Percentiles rank a stretch among this genome's conserved stretches.
Conservation (phyloP, 2,329 filamentous ascomycete species). For the Fusarium dlaminii region DNA sequence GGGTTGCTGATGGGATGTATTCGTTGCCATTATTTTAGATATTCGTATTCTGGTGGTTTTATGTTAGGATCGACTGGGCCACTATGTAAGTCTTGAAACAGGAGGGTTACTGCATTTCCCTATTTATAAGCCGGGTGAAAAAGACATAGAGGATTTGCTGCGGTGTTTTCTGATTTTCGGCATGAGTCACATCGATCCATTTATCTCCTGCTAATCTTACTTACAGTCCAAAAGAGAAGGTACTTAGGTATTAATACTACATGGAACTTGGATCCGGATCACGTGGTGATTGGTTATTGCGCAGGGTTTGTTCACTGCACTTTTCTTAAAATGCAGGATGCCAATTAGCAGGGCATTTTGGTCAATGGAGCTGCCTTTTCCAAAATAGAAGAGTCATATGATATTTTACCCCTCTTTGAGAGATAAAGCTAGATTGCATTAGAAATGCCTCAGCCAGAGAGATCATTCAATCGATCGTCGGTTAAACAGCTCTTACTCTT, state of each 20-base stretch:
- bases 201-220: neutral
- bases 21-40: neutral
- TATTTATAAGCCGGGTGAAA: fast-evolving
- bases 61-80: fast-evolving
- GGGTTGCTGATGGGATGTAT: neutral
- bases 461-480: neutral
- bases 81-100: fast-evolving
- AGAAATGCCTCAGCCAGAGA: neutral
- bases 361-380: neutral
- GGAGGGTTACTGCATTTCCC: fast-evolving
- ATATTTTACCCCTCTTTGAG: neutral
- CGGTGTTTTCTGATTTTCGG: neutral
- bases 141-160: fast-evolving
- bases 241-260: neutral
- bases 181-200: neutral
- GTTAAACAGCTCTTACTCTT: too few species aligned
- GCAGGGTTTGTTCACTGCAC: neutral
- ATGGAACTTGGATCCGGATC: neutral
- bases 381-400: neutral
- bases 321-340: neutral
- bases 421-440: neutral
- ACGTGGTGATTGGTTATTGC: neutral
- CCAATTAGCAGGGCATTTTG: neutral
- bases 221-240: neutral
- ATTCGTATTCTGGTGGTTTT: fast-evolving